Evolutionary conservation across 2,329 filamentous ascomycete species (phyloP), one percentile per base, ranked within the genome.

Genomic region (Arthrocladium fulminans): DNA sequence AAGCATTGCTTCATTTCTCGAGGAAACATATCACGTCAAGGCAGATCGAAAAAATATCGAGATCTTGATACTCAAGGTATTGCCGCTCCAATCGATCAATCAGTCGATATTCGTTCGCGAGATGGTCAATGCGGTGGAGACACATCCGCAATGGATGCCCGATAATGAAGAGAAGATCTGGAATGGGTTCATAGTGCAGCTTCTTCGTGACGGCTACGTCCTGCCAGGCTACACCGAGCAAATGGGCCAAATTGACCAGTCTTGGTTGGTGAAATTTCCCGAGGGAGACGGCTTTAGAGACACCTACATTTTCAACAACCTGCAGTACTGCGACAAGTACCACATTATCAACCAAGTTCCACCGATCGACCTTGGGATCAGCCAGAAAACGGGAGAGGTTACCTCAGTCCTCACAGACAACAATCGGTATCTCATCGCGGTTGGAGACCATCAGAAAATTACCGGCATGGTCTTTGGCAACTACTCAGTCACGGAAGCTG

Each of bases 51-150:
- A 34, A 5, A 45, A 51, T 39, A 32, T 62, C 9, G 61, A 62
- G 34, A 34, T 61, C 10, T 39, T 59, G 2, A 50, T 60, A 39
- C 46, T 62, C 4, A 63, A 61, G 42, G 59, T 62, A 17, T 52
- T 63, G 13, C 60, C 60, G 12, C 49, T 62, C 10, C 49, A 53
- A 37, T 61, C 61, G 4, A 62, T 61, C 40, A 62, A 62, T 45
- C 50, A 58, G 8, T 48, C 57, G n/a, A 55, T 61, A 12, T 62
- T 63, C 44, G 47, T 62, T 13, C 54, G 46, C 3, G 52, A 53
- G 2, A 45, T 59, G 38, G 43, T 61, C 17, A 51, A 52, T 8
- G 57, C 55, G 8, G 54, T 52, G 38, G 54, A 61, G 35, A 50
- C 54, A 15, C 56, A 37, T 15, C 47, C 51, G 19, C 40, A 34